Evolutionary conservation across 306 rosid species (phyloP).

Genomic region (Psophocarpus tetragonolobus): DNA sequence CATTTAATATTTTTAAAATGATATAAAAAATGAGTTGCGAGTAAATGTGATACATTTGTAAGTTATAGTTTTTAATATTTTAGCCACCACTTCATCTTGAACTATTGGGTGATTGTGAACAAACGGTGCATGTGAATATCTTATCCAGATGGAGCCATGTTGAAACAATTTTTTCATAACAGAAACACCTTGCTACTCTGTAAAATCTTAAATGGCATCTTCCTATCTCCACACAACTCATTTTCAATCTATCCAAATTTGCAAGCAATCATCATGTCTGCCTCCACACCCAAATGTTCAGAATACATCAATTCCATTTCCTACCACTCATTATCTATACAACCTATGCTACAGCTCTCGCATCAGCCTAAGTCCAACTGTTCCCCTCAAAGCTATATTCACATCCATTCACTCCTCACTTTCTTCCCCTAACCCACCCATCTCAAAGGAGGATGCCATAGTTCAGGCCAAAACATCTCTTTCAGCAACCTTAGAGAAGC

Average conservation of each 20-base stretch:
- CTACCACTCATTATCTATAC: conserved; percentile 5
- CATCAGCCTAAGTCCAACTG: conserved; percentile 22
- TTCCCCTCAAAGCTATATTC: conserved; percentile 40
- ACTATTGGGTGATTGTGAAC: conserved; percentile 30
- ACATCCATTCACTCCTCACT: conserved; percentile 45
- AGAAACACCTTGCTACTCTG: neutral
- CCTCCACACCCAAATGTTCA: conserved; percentile 32
- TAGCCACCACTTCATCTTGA: neutral
- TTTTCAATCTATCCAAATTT: conserved; percentile 33
- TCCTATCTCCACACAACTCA: conserved; percentile 43
- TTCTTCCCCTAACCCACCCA: conserved; percentile 74
- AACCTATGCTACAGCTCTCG: conserved; percentile 37
- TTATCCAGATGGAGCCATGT: conserved; percentile 39
- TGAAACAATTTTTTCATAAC: conserved; percentile 15
- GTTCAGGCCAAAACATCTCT: conserved; percentile 80
- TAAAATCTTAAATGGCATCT: conserved; percentile 56
- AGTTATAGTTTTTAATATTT: too few species aligned
- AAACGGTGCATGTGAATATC: conserved; percentile 16
- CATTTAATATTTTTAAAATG: too few species aligned
- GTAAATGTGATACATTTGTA: too few species aligned
- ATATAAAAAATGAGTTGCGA: too few species aligned
- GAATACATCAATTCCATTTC: conserved; percentile 40
- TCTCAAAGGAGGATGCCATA: conserved; percentile 77
- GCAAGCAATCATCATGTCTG: conserved; percentile 38
- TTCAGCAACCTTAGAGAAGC: conserved; percentile 68